Base-by-base conservation (phyloP, 345 rosid genomes). In the Arabis hirsuta region DNA sequence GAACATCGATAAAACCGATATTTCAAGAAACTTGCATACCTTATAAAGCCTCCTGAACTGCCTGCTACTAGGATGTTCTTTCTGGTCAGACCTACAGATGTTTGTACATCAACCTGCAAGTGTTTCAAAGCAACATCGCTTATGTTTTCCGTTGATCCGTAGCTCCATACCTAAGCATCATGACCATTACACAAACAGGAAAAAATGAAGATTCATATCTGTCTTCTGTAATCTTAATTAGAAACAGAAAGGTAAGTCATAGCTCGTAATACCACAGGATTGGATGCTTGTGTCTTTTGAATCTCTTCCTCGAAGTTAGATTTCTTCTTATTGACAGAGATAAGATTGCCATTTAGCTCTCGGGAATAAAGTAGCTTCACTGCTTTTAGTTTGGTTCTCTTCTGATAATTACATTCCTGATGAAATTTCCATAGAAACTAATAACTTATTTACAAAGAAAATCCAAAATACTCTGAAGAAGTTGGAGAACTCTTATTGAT, bases 251-350 rank as follows among this genome's bases (percentile, higher is more conserved):
- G 22, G 20, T 4, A 59, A 38, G 32, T 45, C 1, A 19, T 16
- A 32, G 38, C n/a, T 74, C 19, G 44, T 22, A 75, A 65, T 83
- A 91, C 97, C 88, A 64, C 59, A 58, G 91, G 92, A 59, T 71
- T 83, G n/a, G 96, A 82, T 20, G 83, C 92, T 63, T 77, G 84
- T 68, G 74, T 76, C 77, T 88, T 88, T 31, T 76, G 81, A 50
- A 85, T 72, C 84, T 94, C 97, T 69, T 88, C 86, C 75, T 71
- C 62, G 77, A 91, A 89, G 72, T 77, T 83, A 68, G 69, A 72
- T 73, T 74, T 82, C 65, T 83, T 73, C 64, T 77, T 81, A 55
- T 46, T 47, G 43, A 70, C 55, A 66, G 74, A 34, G 55, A 85
- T 67, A 52, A 67, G 43, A 69, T 77, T 74, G 38, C 97, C 89